Evolutionary conservation across 495 filamentous ascomycete genomes (phyloP).

Genomic region (Penicillium soppii): DNA sequence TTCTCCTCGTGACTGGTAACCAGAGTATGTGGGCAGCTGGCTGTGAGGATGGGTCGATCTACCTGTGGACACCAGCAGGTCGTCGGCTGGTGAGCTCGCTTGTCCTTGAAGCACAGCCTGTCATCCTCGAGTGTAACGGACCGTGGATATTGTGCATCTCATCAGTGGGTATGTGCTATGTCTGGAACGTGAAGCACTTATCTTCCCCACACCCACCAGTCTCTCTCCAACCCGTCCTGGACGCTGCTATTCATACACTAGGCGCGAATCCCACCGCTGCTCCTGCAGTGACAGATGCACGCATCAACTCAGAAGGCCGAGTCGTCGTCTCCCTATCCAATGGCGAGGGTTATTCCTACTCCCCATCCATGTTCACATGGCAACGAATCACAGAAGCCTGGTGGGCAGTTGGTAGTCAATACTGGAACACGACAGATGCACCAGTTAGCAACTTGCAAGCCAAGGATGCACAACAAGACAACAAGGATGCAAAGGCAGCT

Average conservation of each 20-base stretch:
- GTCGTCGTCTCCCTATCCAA: constrained; percentile 85
- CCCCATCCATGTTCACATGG: constrained; percentile 80
- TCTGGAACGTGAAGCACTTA: constrained; percentile 90
- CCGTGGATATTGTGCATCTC: constrained; percentile 88
- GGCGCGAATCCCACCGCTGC: constrained; percentile 67
- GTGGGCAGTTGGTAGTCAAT: constrained; percentile 98
- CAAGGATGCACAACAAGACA: constrained; percentile 54
- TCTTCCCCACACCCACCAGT: constrained; percentile 85
- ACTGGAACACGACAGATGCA: constrained; percentile 95
- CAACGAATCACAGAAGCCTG: constrained; percentile 90
- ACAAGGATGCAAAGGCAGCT: constrained; percentile 49
- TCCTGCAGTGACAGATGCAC: constrained; percentile 83
- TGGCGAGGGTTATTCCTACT: constrained; percentile 91
- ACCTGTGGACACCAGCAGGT: constrained; percentile 94
- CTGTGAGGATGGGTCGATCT: constrained; percentile 90
- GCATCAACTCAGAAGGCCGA: constrained; percentile 80
- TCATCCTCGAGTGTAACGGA: constrained; percentile 85
- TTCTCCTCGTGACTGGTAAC: constrained; percentile 85
- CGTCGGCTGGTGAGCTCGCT: constrained; percentile 79
- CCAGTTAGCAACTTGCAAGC: constrained; percentile 76
- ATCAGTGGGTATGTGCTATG: constrained; percentile 83
- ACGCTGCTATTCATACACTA: constrained; percentile 73
- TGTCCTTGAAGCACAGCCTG: constrained; percentile 87
- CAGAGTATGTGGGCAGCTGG: constrained; percentile 86
- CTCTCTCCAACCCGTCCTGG: constrained; percentile 84